Evolutionary conservation across 139 green algal genomes (phyloP), one percentile per base, ranked within the genome.

Genomic region (Volvox reticuliferus): DNA sequence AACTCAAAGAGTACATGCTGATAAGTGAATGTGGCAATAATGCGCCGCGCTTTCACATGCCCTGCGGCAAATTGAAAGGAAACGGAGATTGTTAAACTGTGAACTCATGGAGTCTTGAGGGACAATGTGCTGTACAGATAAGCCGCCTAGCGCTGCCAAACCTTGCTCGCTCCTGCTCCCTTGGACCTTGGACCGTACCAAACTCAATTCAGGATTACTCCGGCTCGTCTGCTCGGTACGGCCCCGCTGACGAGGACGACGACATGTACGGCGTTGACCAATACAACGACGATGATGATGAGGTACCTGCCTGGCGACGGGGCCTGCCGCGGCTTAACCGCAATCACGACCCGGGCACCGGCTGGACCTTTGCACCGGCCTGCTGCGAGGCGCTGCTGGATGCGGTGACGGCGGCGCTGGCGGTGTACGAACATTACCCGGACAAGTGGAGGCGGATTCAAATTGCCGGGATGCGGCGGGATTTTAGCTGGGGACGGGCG

Each of bases 361-460:
- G 96, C 9, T 98, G 94, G 94, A 96, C 95, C 16, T 98, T 97
- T 90, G 84, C 90, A 0, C 94, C 95, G 9, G 93, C 93, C n/a
- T 91, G 85, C 2, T 62, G 86, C 9, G 82, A 93, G 32, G 91
- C 92, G 50, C 92, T 98, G 89, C 71, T 96, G 85, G 91, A 91
- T 32, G 93, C 95, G 0, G 63, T 97, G 62, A 94, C 93, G 86
- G 92, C 88, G 1, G 94, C 95, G 2, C 89, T 97, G 37, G 16
- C 88, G 13, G 90, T 95, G 71, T 97, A 95, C 80, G 82, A 92
- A 26, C 32, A 95, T 24, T 62, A 97, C 62, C 91, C 84, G 75
- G 93, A 94, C 21, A 71, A 89, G 32, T 98, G 96, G 96, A 62
- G 79, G 33, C 81, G 68, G 0, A 75, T 97, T 37, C 93, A 95